These are phyloP conservation scores for Erodium chrysanthum DNA, from an alignment of 441 rosid species.

Conservation along the genomic window DNA sequence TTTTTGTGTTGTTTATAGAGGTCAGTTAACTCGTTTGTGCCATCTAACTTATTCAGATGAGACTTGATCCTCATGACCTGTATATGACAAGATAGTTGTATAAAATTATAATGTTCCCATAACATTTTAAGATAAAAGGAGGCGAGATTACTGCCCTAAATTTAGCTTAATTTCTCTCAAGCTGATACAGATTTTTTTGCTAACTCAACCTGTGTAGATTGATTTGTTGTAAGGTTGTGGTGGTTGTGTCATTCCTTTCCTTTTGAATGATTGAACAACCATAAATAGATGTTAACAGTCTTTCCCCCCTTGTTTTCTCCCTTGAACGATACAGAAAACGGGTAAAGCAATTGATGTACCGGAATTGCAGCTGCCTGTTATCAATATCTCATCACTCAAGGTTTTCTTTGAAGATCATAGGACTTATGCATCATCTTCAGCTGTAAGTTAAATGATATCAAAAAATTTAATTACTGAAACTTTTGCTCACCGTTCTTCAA, in stretches of 20 bases:
- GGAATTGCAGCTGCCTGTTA: conserved; percentile 68
- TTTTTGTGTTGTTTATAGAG: conserved; percentile 16
- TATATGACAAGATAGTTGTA: neutral
- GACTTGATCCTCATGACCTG: neutral
- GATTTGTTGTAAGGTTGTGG: neutral
- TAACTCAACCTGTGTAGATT: conserved; percentile 4
- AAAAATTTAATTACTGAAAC: neutral
- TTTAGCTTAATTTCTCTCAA: neutral
- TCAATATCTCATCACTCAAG: conserved; percentile 68
- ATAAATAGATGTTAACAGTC: neutral
- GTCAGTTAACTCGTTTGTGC: conserved; percentile 8
- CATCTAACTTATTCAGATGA: neutral
- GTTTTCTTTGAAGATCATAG: conserved; percentile 87
- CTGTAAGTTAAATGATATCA: conserved; percentile 50
- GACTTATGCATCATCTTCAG: conserved; percentile 73
- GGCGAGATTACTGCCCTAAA: neutral
- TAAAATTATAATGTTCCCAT: neutral
- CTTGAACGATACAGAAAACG: conserved; percentile 53
- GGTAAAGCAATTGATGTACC: conserved; percentile 73
- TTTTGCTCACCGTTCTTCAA: conserved; percentile 2
- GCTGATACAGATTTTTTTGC: neutral
- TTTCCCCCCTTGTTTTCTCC: conserved; percentile 5
- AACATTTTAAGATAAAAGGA: neutral
- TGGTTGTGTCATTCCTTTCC: neutral
- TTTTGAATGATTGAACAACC: neutral